These are phyloP conservation scores for Noccaea caerulescens DNA, from an alignment of 345 rosid species.

Conservation along the genomic window DNA sequence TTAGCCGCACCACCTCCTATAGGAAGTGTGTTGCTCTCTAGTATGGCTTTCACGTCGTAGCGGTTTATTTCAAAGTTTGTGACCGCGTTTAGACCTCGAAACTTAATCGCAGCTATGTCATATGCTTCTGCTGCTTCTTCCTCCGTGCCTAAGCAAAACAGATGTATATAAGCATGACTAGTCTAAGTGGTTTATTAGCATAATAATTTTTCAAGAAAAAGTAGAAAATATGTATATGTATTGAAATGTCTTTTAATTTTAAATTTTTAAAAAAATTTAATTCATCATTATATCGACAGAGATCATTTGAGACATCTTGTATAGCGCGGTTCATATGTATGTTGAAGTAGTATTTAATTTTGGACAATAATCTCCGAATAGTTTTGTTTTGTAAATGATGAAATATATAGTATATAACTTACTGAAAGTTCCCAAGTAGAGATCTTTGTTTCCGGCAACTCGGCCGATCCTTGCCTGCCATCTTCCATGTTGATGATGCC, in stretches of 20 bases:
- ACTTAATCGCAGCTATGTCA: slow-evolving; percentile 97
- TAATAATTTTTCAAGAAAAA: neutral
- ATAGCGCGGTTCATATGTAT: neutral
- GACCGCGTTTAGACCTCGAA: slow-evolving; percentile 87
- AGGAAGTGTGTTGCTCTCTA: slow-evolving; percentile 91
- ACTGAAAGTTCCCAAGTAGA: slow-evolving; percentile 98
- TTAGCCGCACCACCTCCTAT: slow-evolving; percentile 99
- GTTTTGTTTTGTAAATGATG: neutral
- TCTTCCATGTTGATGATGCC: slow-evolving; percentile 99
- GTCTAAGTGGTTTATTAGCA: neutral
- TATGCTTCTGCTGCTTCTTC: slow-evolving; percentile 99
- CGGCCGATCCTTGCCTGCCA: slow-evolving; percentile 99
- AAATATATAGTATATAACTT: slow-evolving; percentile 36
- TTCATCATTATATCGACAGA: neutral
- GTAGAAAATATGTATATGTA: too few relatives aligned
- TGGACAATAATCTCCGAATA: neutral
- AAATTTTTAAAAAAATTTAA: neutral
- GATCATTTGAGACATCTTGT: neutral
- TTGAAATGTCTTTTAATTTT: neutral
- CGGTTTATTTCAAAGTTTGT: slow-evolving; percentile 97
- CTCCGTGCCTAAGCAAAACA: slow-evolving; percentile 68
- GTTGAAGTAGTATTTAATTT: neutral
- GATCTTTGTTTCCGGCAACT: slow-evolving; percentile 99
- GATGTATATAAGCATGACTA: slow-evolving; percentile 1
- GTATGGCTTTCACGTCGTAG: slow-evolving; percentile 93